Base-by-base conservation (phyloP, 108 stramenopile genomes). In the Cylindrotheca fusiformis region DNA sequence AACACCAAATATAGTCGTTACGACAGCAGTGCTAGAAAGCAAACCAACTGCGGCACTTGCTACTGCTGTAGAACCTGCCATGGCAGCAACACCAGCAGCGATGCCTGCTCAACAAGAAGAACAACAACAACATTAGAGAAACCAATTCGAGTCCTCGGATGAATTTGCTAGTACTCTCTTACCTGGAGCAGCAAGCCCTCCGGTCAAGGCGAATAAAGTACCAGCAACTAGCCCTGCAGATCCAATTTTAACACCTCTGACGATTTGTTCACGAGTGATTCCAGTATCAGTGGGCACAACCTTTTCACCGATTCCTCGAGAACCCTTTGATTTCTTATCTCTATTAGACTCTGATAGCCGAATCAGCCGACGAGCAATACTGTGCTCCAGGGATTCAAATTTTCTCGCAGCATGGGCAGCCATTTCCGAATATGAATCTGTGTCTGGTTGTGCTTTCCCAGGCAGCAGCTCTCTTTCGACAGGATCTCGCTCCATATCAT, bases 1-100 rank as follows among this genome's bases (percentile, higher is more conserved):
- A 20, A 93, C 91, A 24, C 91, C 91, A 63, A 93, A 93, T 20
- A 93, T 87, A 27, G 91, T 80, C 6, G 87, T 83, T 22, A 93
- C 80, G 20, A 88, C 86, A 6, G 91, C 84, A 47, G 91, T 80
- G 48, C 87, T 87, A 1, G 87, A 80, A 24, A 93, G 53, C 1
- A 77, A 65, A 1, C 78, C 78, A n/a, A 84, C 76, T 5, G 84
- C 83, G 17, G 81, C 91, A 6, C 82, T 80, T n/a, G 85, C 78
- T 18, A 74, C 83, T 1, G 91, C 86, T 4, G 91, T 84, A 23
- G 78, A 71, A 6, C 84, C 85, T 24, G 81, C 81, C 22, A 88
- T 65, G 2, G 87, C 85, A 33, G 83, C 87, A 6, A 91, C 58
- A 14, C 87, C 87, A 31, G 90, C 85, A 28, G 90, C 90, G 63